Percentiles rank a stretch among this genome's conserved stretches.
phyloP scores from a whole-genome alignment of 2,329 filamentous ascomycete genomes.

The Colletotrichum horii region DNA sequence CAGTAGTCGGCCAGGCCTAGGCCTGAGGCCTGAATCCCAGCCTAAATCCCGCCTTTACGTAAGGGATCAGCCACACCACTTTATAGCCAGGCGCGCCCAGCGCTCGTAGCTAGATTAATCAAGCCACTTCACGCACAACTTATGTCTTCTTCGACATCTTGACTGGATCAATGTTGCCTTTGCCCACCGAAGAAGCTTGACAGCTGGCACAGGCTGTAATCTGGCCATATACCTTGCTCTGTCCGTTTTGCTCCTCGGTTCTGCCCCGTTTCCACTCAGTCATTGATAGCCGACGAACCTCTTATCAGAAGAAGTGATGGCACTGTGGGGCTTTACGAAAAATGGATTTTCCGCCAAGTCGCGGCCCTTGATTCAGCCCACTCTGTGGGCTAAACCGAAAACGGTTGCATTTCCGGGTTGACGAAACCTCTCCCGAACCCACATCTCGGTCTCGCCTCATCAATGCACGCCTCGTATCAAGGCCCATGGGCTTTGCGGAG shows the following conservation, averaged over 20 bases:
- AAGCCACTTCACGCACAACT: no score
- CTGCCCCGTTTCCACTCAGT: background rate
- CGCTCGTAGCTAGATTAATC: no score
- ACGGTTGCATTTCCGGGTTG: background rate
- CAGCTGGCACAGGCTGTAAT: background rate
- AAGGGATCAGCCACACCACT: no score
- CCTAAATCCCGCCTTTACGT: no score
- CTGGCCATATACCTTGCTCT: background rate
- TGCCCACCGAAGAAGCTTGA: background rate
- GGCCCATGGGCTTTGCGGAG: background rate
- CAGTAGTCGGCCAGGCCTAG: no score
- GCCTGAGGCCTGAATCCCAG: no score
- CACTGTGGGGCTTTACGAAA: background rate
- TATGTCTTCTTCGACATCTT: background rate
- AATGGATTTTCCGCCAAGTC: background rate
- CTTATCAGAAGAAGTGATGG: rapidly evolving
- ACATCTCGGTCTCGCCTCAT: background rate
- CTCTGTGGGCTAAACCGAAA: background rate
- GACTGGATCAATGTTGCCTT: background rate
- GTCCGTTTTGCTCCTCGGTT: background rate
- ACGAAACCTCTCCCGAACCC: background rate
- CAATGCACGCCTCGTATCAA: background rate
- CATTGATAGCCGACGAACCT: background rate
- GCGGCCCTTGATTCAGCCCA: background rate
- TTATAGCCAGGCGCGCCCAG: no score